phyloP scores from a whole-genome alignment of 2,329 filamentous ascomycete species.

The Talaromyces sp. region DNA sequence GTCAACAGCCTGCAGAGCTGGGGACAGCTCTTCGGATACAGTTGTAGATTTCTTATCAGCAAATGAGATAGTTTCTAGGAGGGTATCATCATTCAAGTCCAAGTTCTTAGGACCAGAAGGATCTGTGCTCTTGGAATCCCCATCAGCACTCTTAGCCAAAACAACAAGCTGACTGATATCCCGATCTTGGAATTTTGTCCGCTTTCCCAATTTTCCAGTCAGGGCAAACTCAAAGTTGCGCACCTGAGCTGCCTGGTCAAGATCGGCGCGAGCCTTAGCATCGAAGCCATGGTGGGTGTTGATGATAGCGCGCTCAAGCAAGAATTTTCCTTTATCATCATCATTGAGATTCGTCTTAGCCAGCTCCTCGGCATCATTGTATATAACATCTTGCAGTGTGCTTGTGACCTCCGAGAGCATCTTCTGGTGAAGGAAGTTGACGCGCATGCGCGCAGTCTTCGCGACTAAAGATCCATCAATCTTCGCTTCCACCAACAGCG shows the following conservation, averaged over 20 bases:
- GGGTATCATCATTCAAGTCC: slow-evolving; percentile 86
- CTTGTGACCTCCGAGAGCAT: slow-evolving; percentile 65
- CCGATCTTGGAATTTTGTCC: slow-evolving; percentile 48
- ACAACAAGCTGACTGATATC: slow-evolving; percentile 83
- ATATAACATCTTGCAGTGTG: slow-evolving; percentile 62
- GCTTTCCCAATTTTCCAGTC: slow-evolving; percentile 80
- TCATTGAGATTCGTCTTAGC: slow-evolving; percentile 46
- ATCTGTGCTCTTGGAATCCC: slow-evolving; percentile 26
- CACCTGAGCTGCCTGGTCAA: slow-evolving; percentile 67
- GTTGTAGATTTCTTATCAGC: slow-evolving; percentile 52
- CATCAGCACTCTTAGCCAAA: slow-evolving; percentile 72
- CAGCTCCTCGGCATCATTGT: slow-evolving; percentile 58
- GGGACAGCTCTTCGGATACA: slow-evolving; percentile 58
- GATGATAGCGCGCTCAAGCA: slow-evolving; percentile 80
- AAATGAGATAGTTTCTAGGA: slow-evolving; percentile 86
- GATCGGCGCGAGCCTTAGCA: slow-evolving; percentile 69
- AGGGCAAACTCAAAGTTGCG: slow-evolving; percentile 79
- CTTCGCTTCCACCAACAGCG: slow-evolving; percentile 54
- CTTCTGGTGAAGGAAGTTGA: slow-evolving; percentile 73
- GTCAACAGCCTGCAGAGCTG: slow-evolving; percentile 65
- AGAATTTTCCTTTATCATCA: slow-evolving; percentile 66
- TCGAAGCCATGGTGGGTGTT: slow-evolving; percentile 84
- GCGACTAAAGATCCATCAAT: slow-evolving; percentile 42
- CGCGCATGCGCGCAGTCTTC: slow-evolving; percentile 68
- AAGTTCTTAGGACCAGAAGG: slow-evolving; percentile 66